Evolutionary conservation across 192 early-diverging fungal species (phyloP), one percentile per base, ranked within the genome.

Genomic region (Dissophora ornata): DNA sequence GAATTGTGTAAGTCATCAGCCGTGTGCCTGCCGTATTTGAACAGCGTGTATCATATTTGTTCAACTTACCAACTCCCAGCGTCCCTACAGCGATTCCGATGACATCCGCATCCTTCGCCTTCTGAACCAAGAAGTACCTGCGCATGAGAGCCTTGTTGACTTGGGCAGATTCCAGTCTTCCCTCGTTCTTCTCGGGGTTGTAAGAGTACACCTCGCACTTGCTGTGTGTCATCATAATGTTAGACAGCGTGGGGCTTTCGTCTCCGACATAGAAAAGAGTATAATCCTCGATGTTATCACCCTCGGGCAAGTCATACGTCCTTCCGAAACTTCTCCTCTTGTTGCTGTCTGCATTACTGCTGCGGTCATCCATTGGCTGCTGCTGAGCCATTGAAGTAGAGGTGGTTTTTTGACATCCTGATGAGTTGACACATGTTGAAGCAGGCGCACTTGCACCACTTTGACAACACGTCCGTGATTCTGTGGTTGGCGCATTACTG

Each of bases 81-180:
- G 97, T 98, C 28, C 97, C 97, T 24, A 97, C 92, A 18, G 98
- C 96, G 29, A 99, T 96, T 8, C 96, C 97, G 74, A 98, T 89
- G 19, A 94, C 89, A 71, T 92, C 88, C 13, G 96, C 93, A 81
- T 98, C 96, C 62, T 89, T 90, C 16, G 96, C 97, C 56, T 92
- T 92, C 80, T 97, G 96, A 26, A 99, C 88, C 83, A 93, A 87
- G 48, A 90, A 88, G 29, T 85, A 84, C 48, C 91, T 81, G 32
- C 85, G 83, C 73, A 83, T 88, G 41, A 93, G 51, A 30, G 86
- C 79, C 50, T 69, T 75, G 64, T 89, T 93, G 1, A 83, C 86
- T 42, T 81, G 75, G 32, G 79, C 47, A 1, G 85, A 80, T 53
- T 94, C 90, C 19, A 87, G 78, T 38, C 90, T 81, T 29, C 86